Evolutionary conservation across 495 filamentous ascomycete species (phyloP).

Genomic region (Lindgomyces ingoldianus): DNA sequence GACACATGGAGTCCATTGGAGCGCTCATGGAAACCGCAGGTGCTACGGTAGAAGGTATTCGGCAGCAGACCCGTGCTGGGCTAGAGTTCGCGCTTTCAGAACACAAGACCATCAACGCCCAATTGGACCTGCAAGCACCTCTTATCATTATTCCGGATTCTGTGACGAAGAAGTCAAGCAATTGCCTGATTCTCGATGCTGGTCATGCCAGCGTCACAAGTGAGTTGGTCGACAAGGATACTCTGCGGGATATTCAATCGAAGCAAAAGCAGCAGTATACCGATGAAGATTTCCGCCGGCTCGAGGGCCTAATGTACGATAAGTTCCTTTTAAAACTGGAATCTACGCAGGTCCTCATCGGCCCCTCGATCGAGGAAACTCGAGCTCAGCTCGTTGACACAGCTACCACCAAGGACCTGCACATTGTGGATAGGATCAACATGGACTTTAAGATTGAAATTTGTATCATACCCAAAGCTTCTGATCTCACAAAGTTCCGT

Average conservation of each 20-base stretch:
- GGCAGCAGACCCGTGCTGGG: constrained; percentile 92
- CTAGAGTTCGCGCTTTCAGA: constrained; percentile 95
- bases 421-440: constrained; percentile 95
- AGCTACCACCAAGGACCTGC: constrained; percentile 70
- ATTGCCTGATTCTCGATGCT: constrained; percentile 91
- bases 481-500: constrained; percentile 87
- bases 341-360: constrained; percentile 92
- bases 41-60: constrained; percentile 87
- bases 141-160: constrained; percentile 95
- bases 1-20: constrained; percentile 97
- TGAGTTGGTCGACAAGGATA: constrained; percentile 86
- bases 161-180: constrained; percentile 73
- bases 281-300: constrained; percentile 80
- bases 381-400: constrained; percentile 75
- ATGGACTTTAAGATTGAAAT: constrained; percentile 90
- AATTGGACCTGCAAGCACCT: constrained; percentile 92
- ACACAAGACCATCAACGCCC: constrained; percentile 95
- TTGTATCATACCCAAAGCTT: constrained; percentile 90
- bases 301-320: constrained; percentile 94
- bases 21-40: constrained; percentile 93
- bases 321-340: constrained; percentile 88
- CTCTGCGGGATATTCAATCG: constrained; percentile 81
- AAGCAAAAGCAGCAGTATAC: constrained; percentile 88
- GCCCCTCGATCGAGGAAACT: constrained; percentile 88
- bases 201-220: constrained; percentile 93